Evolutionary conservation across 768 basidiomycete genomes (phyloP).

Genomic region (Amanita jacksonii): DNA sequence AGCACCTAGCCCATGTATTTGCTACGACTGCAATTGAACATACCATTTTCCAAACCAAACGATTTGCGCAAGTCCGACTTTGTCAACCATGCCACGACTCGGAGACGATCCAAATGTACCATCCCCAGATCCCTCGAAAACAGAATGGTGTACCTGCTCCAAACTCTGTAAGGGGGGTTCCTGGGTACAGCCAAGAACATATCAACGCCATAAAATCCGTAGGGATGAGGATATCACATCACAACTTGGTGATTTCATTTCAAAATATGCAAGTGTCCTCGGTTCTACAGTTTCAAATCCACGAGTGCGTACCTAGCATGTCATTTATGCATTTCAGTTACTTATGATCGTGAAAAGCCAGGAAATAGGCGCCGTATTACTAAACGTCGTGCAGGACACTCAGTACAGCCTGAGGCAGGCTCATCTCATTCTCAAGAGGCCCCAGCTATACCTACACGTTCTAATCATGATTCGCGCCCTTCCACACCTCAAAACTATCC

Average conservation of each 20-base stretch:
- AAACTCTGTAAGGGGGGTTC: too few species aligned
- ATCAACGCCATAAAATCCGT: constrained; percentile 1
- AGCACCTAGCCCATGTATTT: constrained; percentile 2
- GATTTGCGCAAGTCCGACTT: too few species aligned
- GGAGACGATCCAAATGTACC: not conserved
- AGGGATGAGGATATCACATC: constrained; percentile 2
- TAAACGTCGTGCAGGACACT: not conserved
- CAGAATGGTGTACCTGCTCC: not conserved
- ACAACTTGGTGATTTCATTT: too few species aligned
- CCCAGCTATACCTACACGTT: not conserved
- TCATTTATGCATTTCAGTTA: not conserved
- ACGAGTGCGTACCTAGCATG: not conserved
- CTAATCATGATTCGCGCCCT: not conserved
- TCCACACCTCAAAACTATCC: constrained; percentile 1
- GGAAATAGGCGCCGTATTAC: not conserved
- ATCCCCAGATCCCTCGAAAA: not conserved
- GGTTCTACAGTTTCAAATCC: not conserved
- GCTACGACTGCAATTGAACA: not conserved
- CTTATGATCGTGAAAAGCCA: not conserved
- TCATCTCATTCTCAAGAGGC: too few species aligned
- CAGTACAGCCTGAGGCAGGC: too few species aligned
- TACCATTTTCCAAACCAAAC: too few species aligned
- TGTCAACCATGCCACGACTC: constrained; percentile 1
- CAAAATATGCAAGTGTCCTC: constrained; percentile 1
- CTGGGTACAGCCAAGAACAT: too few species aligned